Evolutionary conservation across 2,329 filamentous ascomycete species (phyloP).

Genomic region (Dothideomycetes sp.): DNA sequence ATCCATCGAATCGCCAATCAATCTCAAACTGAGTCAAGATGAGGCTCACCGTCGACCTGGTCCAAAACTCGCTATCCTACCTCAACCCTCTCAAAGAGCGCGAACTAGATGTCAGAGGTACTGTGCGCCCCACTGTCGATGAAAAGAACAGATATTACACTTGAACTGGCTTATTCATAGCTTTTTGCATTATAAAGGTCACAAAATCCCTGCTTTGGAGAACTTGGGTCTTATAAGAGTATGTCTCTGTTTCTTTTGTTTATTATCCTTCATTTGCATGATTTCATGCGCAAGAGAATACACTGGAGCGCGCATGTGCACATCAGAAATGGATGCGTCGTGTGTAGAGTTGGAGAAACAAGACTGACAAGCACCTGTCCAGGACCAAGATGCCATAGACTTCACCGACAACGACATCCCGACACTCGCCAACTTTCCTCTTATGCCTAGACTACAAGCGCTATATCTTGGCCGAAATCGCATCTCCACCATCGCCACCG

Average conservation of each 20-base stretch:
- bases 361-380: constrained; percentile 2
- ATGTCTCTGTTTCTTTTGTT: constrained; percentile 28
- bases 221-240: constrained; percentile 92
- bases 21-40: constrained; percentile 39
- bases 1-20: background rate
- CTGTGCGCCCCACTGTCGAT: constrained; percentile 37
- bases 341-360: no score
- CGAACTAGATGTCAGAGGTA: constrained; percentile 98
- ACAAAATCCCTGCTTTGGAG: constrained; percentile 95
- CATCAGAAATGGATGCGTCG: no score
- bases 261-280: background rate
- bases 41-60: constrained; percentile 92
- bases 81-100: constrained; percentile 98
- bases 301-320: no score
- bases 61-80: constrained; percentile 90
- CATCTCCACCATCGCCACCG: constrained; percentile 67
- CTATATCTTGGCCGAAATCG: constrained; percentile 86
- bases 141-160: constrained; percentile 98
- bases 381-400: constrained; percentile 96
- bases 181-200: constrained; percentile 52
- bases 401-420: constrained; percentile 97
- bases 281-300: background rate
- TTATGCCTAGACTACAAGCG: constrained; percentile 77
- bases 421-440: constrained; percentile 80
- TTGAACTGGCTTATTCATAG: constrained; percentile 35